Evolutionary conservation across 1,284 basidiomycete genomes (phyloP).

Genomic region (Puccinia novopanici): DNA sequence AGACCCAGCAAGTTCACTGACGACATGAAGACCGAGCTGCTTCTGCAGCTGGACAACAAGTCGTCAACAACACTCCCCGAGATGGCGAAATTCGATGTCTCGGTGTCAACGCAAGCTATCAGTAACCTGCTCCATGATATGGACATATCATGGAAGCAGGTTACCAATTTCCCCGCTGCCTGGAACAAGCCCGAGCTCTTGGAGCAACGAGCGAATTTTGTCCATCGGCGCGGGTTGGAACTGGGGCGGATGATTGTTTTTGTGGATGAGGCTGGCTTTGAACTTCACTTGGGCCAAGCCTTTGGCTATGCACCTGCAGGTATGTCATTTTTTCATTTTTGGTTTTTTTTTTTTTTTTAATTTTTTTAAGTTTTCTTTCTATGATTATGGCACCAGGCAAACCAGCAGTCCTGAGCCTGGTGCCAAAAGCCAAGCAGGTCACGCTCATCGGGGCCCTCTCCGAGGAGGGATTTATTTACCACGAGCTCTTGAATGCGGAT

Average conservation of each 20-base stretch:
- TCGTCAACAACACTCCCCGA: neutral
- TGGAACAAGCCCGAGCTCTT: conserved; percentile 12
- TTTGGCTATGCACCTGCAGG: conserved; percentile 8
- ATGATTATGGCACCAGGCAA: too few relatives aligned
- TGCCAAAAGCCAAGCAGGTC: conserved; percentile 13
- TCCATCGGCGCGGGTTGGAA: neutral
- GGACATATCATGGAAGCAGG: too few relatives aligned
- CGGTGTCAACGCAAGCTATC: neutral
- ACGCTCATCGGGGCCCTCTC: too few relatives aligned
- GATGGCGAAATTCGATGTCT: neutral
- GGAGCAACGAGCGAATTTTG: neutral
- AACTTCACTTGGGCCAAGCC: neutral
- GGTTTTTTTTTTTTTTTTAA: conserved; percentile 6
- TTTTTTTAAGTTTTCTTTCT: too few relatives aligned
- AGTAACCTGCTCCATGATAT: too few relatives aligned
- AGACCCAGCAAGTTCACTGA: neutral
- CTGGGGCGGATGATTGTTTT: conserved; percentile 1
- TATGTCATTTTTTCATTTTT: neutral
- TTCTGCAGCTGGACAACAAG: neutral
- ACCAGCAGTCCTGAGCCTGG: conserved; percentile 11
- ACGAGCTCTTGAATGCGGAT: too few relatives aligned
- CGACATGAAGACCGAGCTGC: conserved; percentile 5
- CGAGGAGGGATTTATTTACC: too few relatives aligned
- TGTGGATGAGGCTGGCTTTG: conserved; percentile 14
- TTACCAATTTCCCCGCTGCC: neutral